Evolutionary conservation across 805 yeast species (phyloP).

Genomic region (Komagataella ulmi): DNA sequence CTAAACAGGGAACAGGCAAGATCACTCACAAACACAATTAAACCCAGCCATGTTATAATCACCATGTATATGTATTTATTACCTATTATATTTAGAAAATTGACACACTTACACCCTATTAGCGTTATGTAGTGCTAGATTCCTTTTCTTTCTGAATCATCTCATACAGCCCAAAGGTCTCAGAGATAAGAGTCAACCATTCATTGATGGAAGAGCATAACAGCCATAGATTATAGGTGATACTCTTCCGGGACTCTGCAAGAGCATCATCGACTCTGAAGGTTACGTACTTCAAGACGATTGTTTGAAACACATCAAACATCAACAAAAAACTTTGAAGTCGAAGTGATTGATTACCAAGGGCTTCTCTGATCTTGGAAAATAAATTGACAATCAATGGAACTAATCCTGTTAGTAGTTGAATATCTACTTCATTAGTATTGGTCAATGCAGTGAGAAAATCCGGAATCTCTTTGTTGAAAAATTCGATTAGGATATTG

Average conservation of each 20-base stretch:
- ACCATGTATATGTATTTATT: neutral
- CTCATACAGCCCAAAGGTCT: neutral
- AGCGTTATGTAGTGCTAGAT: neutral
- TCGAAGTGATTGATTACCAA: neutral
- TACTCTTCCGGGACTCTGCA: neutral
- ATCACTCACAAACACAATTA: neutral
- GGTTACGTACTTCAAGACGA: neutral
- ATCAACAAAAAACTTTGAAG: neutral
- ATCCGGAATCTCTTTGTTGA: neutral
- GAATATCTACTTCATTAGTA: neutral
- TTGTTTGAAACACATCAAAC: neutral
- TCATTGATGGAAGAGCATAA: neutral
- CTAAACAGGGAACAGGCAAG: neutral
- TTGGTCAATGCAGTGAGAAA: neutral
- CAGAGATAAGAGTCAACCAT: neutral
- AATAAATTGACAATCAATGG: neutral
- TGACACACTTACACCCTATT: neutral
- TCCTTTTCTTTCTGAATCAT: neutral
- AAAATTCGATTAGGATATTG: neutral
- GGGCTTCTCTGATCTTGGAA: neutral
- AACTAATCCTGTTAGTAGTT: neutral
- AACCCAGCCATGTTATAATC: neutral
- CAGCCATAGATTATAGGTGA: neutral
- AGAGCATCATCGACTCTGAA: neutral
- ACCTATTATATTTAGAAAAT: neutral